Evolutionary conservation across 176 grass and related monocot genomes (phyloP).

Genomic region (Oryza coarctata): DNA sequence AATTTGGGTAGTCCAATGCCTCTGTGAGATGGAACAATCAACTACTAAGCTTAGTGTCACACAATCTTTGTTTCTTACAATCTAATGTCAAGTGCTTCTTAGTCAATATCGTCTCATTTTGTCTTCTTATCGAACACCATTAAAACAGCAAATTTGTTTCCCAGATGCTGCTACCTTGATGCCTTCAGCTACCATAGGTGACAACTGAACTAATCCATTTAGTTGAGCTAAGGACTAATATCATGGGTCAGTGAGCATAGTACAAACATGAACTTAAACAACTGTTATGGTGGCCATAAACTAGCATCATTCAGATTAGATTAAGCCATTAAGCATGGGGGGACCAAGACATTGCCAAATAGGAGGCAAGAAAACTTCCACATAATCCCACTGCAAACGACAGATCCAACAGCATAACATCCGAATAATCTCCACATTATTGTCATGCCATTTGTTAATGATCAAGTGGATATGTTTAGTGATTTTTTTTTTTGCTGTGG

Average conservation of each 20-base stretch:
- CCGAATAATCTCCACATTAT: slow-evolving; percentile 34
- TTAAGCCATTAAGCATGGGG: slow-evolving; percentile 29
- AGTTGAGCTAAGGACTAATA: slow-evolving; percentile 29
- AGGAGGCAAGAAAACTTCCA: slow-evolving; percentile 30
- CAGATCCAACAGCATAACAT: slow-evolving; percentile 40
- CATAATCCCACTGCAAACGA: slow-evolving; percentile 27
- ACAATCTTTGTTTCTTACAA: slow-evolving; percentile 31
- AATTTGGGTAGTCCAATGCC: slow-evolving; percentile 7
- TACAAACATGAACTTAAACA: slow-evolving; percentile 22
- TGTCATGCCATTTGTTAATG: slow-evolving; percentile 31
- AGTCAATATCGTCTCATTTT: slow-evolving; percentile 9
- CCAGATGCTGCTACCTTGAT: slow-evolving; percentile 39
- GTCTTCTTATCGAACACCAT: slow-evolving; percentile 24
- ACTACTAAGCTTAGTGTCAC: slow-evolving; percentile 19
- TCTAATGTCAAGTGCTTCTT: neutral
- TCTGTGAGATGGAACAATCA: neutral
- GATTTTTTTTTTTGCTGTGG: neutral
- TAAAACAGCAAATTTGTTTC: slow-evolving; percentile 36
- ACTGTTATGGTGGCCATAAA: slow-evolving; percentile 41
- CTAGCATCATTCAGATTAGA: slow-evolving; percentile 22
- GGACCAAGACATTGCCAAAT: slow-evolving; percentile 45
- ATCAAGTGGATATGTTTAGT: slow-evolving; percentile 37
- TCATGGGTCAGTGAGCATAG: slow-evolving; percentile 14
- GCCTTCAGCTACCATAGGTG: slow-evolving; percentile 6
- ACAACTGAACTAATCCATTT: slow-evolving; percentile 33